Evolutionary conservation across 2,329 filamentous ascomycete genomes (phyloP).

Genomic region (Aspergillus jensenii): DNA sequence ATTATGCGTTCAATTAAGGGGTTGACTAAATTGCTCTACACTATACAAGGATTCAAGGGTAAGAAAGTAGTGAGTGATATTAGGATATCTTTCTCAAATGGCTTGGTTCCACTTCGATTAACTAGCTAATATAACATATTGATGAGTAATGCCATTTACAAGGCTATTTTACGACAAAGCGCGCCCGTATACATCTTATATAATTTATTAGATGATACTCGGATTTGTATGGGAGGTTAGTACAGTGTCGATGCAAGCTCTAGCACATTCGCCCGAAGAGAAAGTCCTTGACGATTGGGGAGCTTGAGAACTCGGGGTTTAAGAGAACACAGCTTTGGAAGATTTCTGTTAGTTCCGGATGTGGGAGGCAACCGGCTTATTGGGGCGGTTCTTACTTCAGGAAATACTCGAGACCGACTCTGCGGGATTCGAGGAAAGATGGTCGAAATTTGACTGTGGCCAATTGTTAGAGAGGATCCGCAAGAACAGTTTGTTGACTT

Average conservation of each 20-base stretch:
- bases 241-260: background rate
- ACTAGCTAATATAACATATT: background rate
- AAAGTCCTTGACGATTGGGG: slow-evolving; percentile 89
- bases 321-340: slow-evolving; percentile 74
- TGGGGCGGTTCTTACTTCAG: slow-evolving; percentile 65
- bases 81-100: background rate
- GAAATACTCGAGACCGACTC: slow-evolving; percentile 84
- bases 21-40: too few relatives aligned
- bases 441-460: slow-evolving; percentile 68
- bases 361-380: slow-evolving; percentile 12
- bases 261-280: slow-evolving; percentile 58
- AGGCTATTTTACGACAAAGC: background rate
- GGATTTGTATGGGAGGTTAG: background rate
- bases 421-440: slow-evolving; percentile 80
- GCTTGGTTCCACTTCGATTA: background rate
- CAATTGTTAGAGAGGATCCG: slow-evolving; percentile 9
- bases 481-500: background rate
- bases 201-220: background rate
- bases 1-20: background rate
- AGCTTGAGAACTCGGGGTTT: slow-evolving; percentile 90
- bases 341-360: slow-evolving; percentile 1
- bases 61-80: background rate
- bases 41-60: too few relatives aligned
- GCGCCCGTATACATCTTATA: background rate
- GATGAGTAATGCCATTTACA: background rate